Base-by-base conservation (phyloP, 352 stramenopile genomes). In the Albugo laibachii region DNA sequence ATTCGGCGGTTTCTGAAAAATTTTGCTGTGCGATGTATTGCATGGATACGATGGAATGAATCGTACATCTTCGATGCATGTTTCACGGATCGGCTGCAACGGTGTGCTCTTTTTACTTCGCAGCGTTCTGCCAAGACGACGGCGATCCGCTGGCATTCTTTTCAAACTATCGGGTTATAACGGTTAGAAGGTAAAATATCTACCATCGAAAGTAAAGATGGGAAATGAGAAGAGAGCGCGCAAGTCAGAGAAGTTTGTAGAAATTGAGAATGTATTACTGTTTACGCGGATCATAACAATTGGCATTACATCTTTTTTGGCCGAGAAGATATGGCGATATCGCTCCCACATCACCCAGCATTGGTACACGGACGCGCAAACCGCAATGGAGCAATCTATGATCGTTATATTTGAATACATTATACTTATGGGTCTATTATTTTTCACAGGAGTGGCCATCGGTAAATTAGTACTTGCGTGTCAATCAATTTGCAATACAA, bases 261-360 rank as follows among this genome's bases (percentile, higher is more conserved):
- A 67, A 34, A 54, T 57, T 13, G 48, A 57, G 34, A 24, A 35
- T 0, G 47, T 59, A 41, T 72, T 72, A 36, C 57, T 81, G 16
- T 41, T 70, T 51, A 52, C 69, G 53, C 75, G 75, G 34, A 41
- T 83, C 24, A 45, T 71, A 45, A 77, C 77, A 19, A 69, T 84
- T 35, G 63, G 60, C 12, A 52, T 70, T 41, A 74, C 67, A 41
- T 91, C 78, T 39, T 84, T 67, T 39, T 44, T 85, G 19, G 78
- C 75, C 3, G 69, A 91, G 52, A 82, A 83, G 54, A 67, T 85
- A 44, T 91, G 78, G 78, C 74, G 64, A 20, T 70, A 87, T 56
- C 72, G 73, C 50, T 68, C 65, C 18, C 41, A 68, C 43, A 51
- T 86, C 20, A 91, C 59, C 16, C 52, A 62, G 13, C 48, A 61